Evolutionary conservation across 331 rosid genomes (phyloP).

Genomic region (Arachis monticola): DNA sequence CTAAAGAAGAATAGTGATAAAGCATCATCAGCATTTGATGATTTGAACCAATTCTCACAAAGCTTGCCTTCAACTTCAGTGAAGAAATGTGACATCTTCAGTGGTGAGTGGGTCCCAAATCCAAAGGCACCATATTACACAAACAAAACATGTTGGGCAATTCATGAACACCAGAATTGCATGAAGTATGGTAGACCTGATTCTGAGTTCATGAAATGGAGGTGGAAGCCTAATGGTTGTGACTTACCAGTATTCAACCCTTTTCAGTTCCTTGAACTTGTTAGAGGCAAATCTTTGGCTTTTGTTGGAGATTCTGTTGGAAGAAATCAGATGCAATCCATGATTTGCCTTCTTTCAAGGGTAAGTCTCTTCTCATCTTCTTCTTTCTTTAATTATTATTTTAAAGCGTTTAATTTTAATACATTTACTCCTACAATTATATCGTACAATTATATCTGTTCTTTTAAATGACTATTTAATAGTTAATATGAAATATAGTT

Average conservation of each 20-base stretch:
- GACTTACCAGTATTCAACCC: slow-evolving; percentile 84
- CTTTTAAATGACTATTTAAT: no score
- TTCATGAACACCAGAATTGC: slow-evolving; percentile 88
- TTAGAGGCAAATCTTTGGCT: slow-evolving; percentile 84
- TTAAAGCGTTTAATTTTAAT: no score
- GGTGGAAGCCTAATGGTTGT: slow-evolving; percentile 89
- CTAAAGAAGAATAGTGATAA: neutral
- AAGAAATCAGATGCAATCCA: slow-evolving; percentile 94
- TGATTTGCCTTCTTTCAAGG: slow-evolving; percentile 92
- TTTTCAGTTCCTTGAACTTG: slow-evolving; percentile 73
- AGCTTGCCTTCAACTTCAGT: slow-evolving; percentile 43
- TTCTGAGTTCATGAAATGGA: slow-evolving; percentile 84
- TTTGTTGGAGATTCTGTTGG: slow-evolving; percentile 95
- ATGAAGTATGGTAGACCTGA: slow-evolving; percentile 93
- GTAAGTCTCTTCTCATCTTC: slow-evolving; percentile 41
- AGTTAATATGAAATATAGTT: no score
- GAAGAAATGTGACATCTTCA: slow-evolving; percentile 49
- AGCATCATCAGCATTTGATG: slow-evolving; percentile 43
- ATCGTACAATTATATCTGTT: no score
- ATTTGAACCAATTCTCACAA: slow-evolving; percentile 40
- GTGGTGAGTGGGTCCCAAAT: slow-evolving; percentile 55
- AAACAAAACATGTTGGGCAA: slow-evolving; percentile 55
- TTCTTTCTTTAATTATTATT: neutral
- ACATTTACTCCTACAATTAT: no score
- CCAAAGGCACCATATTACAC: slow-evolving; percentile 57